Base-by-base conservation (phyloP, 2,329 filamentous ascomycete genomes). In the Alternaria brassicicola region DNA sequence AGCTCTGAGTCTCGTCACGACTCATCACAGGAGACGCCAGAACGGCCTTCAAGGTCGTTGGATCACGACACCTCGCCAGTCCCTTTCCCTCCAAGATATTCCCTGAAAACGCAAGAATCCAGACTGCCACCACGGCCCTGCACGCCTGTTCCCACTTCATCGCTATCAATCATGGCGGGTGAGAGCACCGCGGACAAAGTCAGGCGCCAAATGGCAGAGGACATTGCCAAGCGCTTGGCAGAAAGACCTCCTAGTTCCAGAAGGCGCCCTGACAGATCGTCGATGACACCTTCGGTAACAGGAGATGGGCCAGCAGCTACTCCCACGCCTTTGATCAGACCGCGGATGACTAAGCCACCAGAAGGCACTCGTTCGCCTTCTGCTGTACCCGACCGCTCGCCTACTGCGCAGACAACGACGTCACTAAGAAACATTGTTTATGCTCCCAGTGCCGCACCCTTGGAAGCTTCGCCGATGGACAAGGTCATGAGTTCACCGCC, bases 281-380 rank as follows among this genome's bases (percentile, higher is more conserved):
- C 51, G 21, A 33, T 43, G n/a, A 56, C 46, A 4, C 46, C 61
- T 21, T 54, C 61, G 26, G 4, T 25, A 3, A 8, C 28, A 43
- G 43, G 7, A 9, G 17, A 52, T 9, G 55, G 49, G 15, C 19
- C 35, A 13, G 9, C 45, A 25, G 17, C 19, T 30, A 41, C 42
- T 25, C 48, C 51, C 5, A 54, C 38, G 6, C 35, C 54, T 9
- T 31, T 54, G 17, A 48, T 47, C 30, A 59, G 57, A 39, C 17
- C 63, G 9, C 41, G 52, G 13, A 47, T 48, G 10, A 46, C 54
- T 17, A 41, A 52, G 10, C 47, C 50, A 8, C 38, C 62, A 25
- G 65, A 68, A 50, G 72, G 72, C 10, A 75, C 74, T 23, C 63
- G 74, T 39, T 76, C 74, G 6, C 74, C 75, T 3, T 77, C 75